phyloP scores from a whole-genome alignment of 2,329 filamentous ascomycete genomes.

The Xylaria polymorpha region DNA sequence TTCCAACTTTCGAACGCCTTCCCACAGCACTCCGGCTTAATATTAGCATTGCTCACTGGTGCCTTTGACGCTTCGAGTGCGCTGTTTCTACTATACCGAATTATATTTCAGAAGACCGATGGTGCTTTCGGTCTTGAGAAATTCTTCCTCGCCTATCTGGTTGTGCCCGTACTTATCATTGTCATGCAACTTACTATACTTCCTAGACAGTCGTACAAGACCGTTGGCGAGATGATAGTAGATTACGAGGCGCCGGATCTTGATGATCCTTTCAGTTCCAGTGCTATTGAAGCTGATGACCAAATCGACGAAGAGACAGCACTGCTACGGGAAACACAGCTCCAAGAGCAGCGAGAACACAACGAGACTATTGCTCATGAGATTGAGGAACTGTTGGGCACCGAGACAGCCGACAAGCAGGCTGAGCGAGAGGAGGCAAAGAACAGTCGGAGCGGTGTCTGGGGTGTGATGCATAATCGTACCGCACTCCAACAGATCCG shows the following conservation, averaged over 20 bases:
- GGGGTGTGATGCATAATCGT: constrained; percentile 83
- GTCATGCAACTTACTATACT: constrained; percentile 76
- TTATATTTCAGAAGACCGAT: constrained; percentile 71
- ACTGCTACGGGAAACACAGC: constrained; percentile 65
- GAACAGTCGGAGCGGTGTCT: constrained; percentile 79
- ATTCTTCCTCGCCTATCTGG: constrained; percentile 79
- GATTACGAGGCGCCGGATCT: constrained; percentile 69
- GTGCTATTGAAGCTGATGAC: constrained; percentile 58
- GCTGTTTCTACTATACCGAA: constrained; percentile 78
- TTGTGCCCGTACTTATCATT: constrained; percentile 75
- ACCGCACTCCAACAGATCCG: constrained; percentile 78
- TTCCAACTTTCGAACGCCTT: constrained; percentile 90
- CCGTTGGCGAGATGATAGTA: constrained; percentile 82
- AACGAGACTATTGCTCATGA: constrained; percentile 74
- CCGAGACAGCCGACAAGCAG: constrained; percentile 69
- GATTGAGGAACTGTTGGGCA: constrained; percentile 79
- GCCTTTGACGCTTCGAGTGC: constrained; percentile 87
- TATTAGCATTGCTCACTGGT: constrained; percentile 81
- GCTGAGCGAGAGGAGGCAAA: constrained; percentile 75
- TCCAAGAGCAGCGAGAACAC: constrained; percentile 67
- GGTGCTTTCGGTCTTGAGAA: constrained; percentile 69
- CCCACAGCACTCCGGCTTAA: constrained; percentile 79
- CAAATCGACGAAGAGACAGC: constrained; percentile 69
- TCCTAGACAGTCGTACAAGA: constrained; percentile 83
- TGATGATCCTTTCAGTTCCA: constrained; percentile 48